Evolutionary conservation across 306 rosid genomes (phyloP).

Genomic region (Elaeagnus macrophylla): DNA sequence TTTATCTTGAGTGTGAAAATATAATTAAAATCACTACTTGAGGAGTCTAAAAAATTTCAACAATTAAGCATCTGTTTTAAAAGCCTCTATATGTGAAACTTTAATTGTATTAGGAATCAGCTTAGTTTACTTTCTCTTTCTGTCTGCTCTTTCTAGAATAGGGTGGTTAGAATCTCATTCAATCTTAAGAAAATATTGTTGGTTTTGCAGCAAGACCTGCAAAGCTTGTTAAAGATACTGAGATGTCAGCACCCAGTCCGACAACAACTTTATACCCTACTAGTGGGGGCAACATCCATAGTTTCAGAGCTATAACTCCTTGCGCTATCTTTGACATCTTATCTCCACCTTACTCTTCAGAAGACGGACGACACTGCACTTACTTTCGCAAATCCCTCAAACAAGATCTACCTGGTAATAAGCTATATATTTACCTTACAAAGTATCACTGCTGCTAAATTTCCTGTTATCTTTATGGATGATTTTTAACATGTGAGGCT

Average conservation of each 20-base stretch:
- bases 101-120: neutral
- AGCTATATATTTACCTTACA: neutral
- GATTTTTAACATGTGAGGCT: neutral
- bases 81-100: too few relatives aligned
- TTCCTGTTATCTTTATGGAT: neutral
- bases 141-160: neutral
- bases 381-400: slow-evolving; percentile 66
- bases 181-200: slow-evolving; percentile 13
- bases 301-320: slow-evolving; percentile 78
- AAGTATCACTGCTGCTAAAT: neutral
- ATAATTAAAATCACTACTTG: too few relatives aligned
- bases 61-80: too few relatives aligned
- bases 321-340: slow-evolving; percentile 91
- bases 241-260: slow-evolving; percentile 71
- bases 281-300: slow-evolving; percentile 88
- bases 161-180: slow-evolving; percentile 3
- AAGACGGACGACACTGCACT: slow-evolving; percentile 73
- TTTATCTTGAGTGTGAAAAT: too few relatives aligned
- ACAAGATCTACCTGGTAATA: slow-evolving; percentile 68
- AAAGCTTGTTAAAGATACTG: slow-evolving; percentile 59
- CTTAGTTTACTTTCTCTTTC: neutral
- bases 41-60: too few relatives aligned
- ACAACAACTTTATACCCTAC: slow-evolving; percentile 80
- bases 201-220: slow-evolving; percentile 74
- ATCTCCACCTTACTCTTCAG: slow-evolving; percentile 86